phyloP scores from a whole-genome alignment of 2,329 filamentous ascomycete species.

The Parasarocladium wereldwijsianum region DNA sequence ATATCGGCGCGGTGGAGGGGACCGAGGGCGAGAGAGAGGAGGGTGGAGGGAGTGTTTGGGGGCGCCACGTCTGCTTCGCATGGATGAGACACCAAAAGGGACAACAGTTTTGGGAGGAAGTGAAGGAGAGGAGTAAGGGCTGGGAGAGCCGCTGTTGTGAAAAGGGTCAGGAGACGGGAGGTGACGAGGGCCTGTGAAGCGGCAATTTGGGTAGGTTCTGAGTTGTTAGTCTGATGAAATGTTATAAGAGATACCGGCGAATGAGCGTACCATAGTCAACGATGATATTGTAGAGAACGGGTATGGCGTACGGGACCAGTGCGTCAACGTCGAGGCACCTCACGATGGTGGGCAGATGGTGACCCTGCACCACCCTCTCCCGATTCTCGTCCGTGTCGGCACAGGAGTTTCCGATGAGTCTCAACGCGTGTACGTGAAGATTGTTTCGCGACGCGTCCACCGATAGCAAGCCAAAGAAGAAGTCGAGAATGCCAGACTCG shows the following conservation, averaged over 20 bases:
- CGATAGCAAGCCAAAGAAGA: constrained; percentile 34
- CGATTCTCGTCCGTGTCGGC: constrained; percentile 50
- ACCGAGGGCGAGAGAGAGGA: constrained; percentile 33
- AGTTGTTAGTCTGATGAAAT: constrained; percentile 1
- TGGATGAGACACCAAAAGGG: constrained; percentile 37
- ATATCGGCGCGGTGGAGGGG: constrained; percentile 26
- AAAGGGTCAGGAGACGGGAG: constrained; percentile 30
- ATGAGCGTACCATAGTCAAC: constrained; percentile 42
- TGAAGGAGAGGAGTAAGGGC: constrained; percentile 28
- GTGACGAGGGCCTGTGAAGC: constrained; percentile 38
- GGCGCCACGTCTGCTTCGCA: constrained; percentile 28
- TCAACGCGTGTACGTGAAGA: constrained; percentile 39
- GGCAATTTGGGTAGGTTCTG: constrained; percentile 42
- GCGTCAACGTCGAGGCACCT: constrained; percentile 29
- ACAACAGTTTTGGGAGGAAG: constrained; percentile 42
- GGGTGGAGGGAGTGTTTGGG: constrained; percentile 28
- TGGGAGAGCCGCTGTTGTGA: constrained; percentile 28
- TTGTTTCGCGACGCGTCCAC: constrained; percentile 21
- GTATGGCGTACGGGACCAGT: constrained; percentile 36
- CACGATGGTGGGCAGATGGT: constrained; percentile 32
- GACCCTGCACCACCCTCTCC: constrained; percentile 34
- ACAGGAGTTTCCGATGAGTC: constrained; percentile 46
- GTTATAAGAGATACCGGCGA: constrained; percentile 7
- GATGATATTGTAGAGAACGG: constrained; percentile 47
- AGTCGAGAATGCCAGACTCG: constrained; percentile 40